A percentile compares a stretch with the other conserved stretches of the same genome.
Conservation (phyloP, 148 eudicot species). For the Heliamphora exappendiculata region DNA sequence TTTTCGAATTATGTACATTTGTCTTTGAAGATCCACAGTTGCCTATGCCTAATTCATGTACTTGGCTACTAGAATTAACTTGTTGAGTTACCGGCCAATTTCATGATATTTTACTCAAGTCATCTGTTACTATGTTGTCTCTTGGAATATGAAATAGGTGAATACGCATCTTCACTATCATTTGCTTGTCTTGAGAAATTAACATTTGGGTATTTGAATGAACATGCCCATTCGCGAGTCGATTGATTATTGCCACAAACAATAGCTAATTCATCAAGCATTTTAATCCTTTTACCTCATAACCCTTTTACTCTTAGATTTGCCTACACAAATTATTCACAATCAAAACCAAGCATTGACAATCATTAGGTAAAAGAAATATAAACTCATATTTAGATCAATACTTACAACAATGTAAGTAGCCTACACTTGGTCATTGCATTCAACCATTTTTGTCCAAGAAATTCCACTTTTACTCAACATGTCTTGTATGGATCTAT, state of each 20-base stretch:
- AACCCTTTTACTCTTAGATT: too few relatives aligned
- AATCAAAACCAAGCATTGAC: too few relatives aligned
- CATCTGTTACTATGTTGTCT: neutral
- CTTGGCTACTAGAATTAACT: neutral
- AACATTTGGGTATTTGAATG: neutral
- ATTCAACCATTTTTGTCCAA: too few relatives aligned
- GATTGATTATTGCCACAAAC: constrained; percentile 13
- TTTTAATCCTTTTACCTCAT: too few relatives aligned
- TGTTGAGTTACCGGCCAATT: neutral
- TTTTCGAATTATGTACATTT: neutral
- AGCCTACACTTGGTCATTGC: too few relatives aligned
- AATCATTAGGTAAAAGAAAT: too few relatives aligned
- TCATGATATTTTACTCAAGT: neutral
- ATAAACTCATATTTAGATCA: too few relatives aligned
- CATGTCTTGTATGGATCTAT: too few relatives aligned
- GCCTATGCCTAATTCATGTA: neutral
- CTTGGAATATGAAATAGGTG: neutral
- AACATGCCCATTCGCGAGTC: neutral
- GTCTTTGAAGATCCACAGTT: neutral
- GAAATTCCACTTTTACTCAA: too few relatives aligned
- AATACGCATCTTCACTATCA: neutral
- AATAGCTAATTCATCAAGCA: too few relatives aligned
- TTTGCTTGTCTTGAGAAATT: neutral
- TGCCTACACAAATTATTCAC: too few relatives aligned
- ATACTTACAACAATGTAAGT: too few relatives aligned